These are phyloP conservation scores for Leccinum laetum DNA, from an alignment of 1,284 basidiomycete genomes.

Conservation along the genomic window DNA sequence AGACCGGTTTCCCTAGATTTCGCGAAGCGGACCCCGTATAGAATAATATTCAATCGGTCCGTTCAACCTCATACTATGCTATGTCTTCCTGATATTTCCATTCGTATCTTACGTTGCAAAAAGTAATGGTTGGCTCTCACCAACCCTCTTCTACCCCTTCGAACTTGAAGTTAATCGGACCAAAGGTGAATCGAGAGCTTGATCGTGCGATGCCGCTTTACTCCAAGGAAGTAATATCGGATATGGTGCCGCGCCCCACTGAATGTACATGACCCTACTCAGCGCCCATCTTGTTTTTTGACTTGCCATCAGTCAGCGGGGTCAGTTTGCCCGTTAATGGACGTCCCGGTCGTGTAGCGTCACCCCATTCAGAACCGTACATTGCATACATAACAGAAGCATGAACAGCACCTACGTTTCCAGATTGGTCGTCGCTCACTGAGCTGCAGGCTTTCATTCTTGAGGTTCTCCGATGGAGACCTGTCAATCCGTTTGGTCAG, in stretches of 20 bases:
- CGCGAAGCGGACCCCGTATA: not conserved
- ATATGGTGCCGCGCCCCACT: not conserved
- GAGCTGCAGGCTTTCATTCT: slow-evolving; percentile 29
- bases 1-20: not conserved
- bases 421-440: slow-evolving; percentile 21
- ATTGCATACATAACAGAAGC: too few relatives aligned
- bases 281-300: not conserved
- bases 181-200: not conserved
- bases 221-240: not conserved
- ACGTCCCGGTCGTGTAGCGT: not conserved
- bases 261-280: not conserved
- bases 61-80: not conserved
- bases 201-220: not conserved
- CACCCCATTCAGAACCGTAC: too few relatives aligned
- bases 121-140: not conserved
- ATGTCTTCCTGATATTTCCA: not conserved
- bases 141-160: not conserved
- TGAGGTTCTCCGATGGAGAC: slow-evolving; percentile 29
- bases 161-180: not conserved
- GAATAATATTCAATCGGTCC: not conserved
- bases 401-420: slow-evolving; percentile 25
- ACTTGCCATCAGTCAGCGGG: not conserved
- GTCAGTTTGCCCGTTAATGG: not conserved
- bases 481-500: slow-evolving; percentile 28
- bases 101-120: not conserved